A percentile compares a stretch with the other conserved stretches of the same genome.
These are phyloP conservation scores for Colletotrichum salicis DNA, from an alignment of 2,329 filamentous ascomycete species.

Conservation along the genomic window DNA sequence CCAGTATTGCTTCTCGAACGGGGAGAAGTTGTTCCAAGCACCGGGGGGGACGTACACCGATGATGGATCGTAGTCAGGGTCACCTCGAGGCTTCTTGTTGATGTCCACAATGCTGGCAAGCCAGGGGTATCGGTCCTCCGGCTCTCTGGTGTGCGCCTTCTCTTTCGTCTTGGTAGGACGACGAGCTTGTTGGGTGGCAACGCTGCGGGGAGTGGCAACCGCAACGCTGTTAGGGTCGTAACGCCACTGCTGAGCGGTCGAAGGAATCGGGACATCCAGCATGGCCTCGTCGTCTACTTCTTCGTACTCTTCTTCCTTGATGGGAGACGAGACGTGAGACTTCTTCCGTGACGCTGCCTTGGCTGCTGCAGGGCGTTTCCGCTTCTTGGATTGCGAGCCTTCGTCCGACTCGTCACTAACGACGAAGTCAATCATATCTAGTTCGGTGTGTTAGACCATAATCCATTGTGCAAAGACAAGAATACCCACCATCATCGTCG, in stretches of 20 bases:
- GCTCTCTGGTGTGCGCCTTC: constrained; percentile 84
- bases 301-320: constrained; percentile 50
- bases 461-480: neutral
- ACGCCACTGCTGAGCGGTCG: constrained; percentile 86
- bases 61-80: constrained; percentile 90
- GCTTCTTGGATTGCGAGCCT: constrained; percentile 71
- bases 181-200: constrained; percentile 36
- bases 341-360: constrained; percentile 71
- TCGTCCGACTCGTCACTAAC: constrained; percentile 88
- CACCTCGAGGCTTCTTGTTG: constrained; percentile 78
- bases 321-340: constrained; percentile 63
- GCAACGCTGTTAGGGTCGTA: constrained; percentile 63
- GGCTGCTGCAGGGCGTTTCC: constrained; percentile 70
- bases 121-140: constrained; percentile 90
- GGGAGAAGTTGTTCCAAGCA: constrained; percentile 85
- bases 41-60: constrained; percentile 89
- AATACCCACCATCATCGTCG: constrained; percentile 70
- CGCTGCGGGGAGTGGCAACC: constrained; percentile 37
- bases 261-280: constrained; percentile 68
- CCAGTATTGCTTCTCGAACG: constrained; percentile 99
- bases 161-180: constrained; percentile 55
- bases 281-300: constrained; percentile 65
- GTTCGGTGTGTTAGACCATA: constrained; percentile 26
- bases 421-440: constrained; percentile 86
- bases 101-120: constrained; percentile 86